Evolutionary conservation across 2,329 filamentous ascomycete species (phyloP), one percentile per base, ranked within the genome.

Genomic region (Cytospora mali): DNA sequence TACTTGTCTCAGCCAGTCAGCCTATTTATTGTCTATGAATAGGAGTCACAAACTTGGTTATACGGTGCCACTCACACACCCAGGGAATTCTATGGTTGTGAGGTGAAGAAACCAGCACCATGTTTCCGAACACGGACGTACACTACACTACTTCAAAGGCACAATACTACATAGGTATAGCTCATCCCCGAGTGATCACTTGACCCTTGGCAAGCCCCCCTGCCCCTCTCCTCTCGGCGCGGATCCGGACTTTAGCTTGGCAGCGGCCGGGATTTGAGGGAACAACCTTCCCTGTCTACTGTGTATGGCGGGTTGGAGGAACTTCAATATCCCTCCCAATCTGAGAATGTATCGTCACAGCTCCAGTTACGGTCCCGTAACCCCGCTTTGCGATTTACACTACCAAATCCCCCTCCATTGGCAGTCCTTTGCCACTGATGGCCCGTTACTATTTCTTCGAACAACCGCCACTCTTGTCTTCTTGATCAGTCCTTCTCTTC

Each of bases 161-260:
- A n/a, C 23, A 16, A 14, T 16, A 49, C n/a, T 27, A 27, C 16
- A 6, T 6, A 11, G n/a, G 11, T 28, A 7, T 39, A 55, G 33
- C 14, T 50, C 53, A 29, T 16, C 25, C 46, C 29, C n/a, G 58
- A 33, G 29, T 31, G 61, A 46, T 21, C 39, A 42, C 18, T 42
- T 42, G 53, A 48, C 46, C 53, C 58, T 61, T 55, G 52, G 52
- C 58, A 39, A 16, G 18, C 2, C n/a, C 48, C 53, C n/a, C n/a
- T n/a, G n/a, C n/a, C n/a, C n/a, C n/a, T n/a, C n/a, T n/a, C n/a
- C n/a, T n/a, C 21, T 16, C 25, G 13, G 14, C 13, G 62, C 62
- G 62, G 62, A 64, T 62, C 62, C 62, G 62, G 54, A 54, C 35
- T 29, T 51, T 62, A 62, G 58, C 62, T 31, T 61, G 33, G 46